Percentiles rank a stretch among this genome's conserved stretches.
phyloP scores from a whole-genome alignment of 495 filamentous ascomycete species.

The Hypoxylon fragiforme region DNA sequence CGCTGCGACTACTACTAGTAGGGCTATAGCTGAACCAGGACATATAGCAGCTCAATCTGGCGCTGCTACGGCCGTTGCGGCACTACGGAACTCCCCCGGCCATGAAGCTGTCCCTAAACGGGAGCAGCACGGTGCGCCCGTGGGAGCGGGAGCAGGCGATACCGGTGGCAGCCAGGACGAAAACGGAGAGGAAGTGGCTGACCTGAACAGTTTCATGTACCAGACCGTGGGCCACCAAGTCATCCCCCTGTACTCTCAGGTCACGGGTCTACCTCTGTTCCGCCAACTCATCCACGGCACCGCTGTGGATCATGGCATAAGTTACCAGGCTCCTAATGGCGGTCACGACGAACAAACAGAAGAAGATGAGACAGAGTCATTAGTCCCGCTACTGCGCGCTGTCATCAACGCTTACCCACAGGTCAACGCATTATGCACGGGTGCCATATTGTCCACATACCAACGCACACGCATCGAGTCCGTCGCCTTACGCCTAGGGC shows the following conservation, averaged over 20 bases:
- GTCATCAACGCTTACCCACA: slow-evolving; percentile 68
- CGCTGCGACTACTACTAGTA: slow-evolving; percentile 5
- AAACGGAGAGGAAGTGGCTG: slow-evolving; percentile 55
- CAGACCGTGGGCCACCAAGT: slow-evolving; percentile 91
- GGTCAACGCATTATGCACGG: slow-evolving; percentile 82
- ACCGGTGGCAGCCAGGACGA: background rate
- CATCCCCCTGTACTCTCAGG: slow-evolving; percentile 80
- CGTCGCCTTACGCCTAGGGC: slow-evolving; percentile 73
- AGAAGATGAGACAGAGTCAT: slow-evolving; percentile 83
- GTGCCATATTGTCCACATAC: slow-evolving; percentile 92
- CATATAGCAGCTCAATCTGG: slow-evolving; percentile 1
- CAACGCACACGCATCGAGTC: slow-evolving; percentile 93
- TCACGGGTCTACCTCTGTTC: slow-evolving; percentile 78
- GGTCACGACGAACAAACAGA: slow-evolving; percentile 3
- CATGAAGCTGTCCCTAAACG: background rate
- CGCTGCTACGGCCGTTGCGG: slow-evolving; percentile 2
- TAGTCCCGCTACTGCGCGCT: slow-evolving; percentile 69
- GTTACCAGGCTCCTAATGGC: slow-evolving; percentile 51
- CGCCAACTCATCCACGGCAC: slow-evolving; percentile 70
- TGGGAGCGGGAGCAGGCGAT: slow-evolving; percentile 2
- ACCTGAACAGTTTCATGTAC: slow-evolving; percentile 98
- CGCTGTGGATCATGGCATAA: slow-evolving; percentile 65
- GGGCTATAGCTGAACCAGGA: slow-evolving; percentile 7
- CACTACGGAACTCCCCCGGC: slow-evolving; percentile 25
- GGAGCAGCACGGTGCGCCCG: slow-evolving; percentile 1